These are phyloP conservation scores for Globisporangium cystogenes DNA, from an alignment of 352 stramenopile species.

Conservation along the genomic window DNA sequence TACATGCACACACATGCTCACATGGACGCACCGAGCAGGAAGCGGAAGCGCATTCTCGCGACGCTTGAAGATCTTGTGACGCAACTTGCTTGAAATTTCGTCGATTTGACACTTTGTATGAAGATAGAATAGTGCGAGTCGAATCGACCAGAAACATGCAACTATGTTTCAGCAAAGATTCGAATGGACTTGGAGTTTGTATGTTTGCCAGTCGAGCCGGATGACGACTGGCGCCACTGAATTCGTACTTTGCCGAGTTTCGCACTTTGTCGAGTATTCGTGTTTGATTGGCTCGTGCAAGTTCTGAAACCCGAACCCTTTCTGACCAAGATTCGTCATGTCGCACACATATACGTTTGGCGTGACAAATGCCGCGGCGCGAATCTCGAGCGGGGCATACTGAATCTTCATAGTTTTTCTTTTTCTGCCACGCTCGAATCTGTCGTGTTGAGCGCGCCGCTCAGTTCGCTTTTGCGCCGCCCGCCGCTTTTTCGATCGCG, in stretches of 20 bases:
- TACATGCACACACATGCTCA: no score
- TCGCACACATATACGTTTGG: not conserved
- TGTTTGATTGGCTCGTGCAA: not conserved
- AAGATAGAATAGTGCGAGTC: not conserved
- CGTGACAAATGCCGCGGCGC: not conserved
- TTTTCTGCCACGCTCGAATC: constrained; percentile 42
- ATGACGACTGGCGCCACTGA: no score
- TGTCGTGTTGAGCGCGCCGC: constrained; percentile 1
- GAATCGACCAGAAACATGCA: not conserved
- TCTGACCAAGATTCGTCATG: not conserved
- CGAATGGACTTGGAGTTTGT: not conserved
- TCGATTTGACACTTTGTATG: no score
- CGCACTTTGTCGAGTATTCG: not conserved
- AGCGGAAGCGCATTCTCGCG: constrained; percentile 26
- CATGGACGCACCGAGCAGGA: constrained; percentile 23
- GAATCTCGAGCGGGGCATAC: not conserved
- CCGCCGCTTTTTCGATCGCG: no score
- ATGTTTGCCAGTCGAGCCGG: not conserved
- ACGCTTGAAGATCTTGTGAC: not conserved
- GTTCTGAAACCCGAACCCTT: not conserved
- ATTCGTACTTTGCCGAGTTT: not conserved
- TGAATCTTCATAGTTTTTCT: constrained; percentile 51
- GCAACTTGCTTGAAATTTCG: no score
- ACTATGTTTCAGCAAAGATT: not conserved
- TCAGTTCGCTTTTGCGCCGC: not conserved